Evolutionary conservation across 306 rosid genomes (phyloP).

Genomic region (Glycine soja): DNA sequence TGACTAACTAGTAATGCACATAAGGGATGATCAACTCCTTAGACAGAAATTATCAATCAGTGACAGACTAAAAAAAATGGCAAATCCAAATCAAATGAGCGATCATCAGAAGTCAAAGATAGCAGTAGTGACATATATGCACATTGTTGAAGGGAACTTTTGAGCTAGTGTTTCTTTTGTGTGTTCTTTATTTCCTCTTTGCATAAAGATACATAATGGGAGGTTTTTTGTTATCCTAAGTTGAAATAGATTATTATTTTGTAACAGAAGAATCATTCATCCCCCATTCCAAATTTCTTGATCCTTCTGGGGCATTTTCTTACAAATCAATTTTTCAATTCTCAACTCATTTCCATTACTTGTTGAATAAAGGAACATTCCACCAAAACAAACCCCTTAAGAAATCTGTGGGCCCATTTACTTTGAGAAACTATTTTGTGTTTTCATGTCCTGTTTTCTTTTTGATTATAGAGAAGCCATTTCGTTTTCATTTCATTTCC

Average conservation of each 20-base stretch:
- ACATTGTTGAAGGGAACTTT: neutral
- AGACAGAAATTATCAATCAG: neutral
- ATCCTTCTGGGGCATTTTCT: constrained; percentile 3
- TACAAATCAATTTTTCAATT: neutral
- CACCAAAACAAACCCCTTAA: neutral
- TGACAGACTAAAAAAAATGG: constrained; percentile 8
- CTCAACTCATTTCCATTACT: neutral
- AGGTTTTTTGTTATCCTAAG: neutral
- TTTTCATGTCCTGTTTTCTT: neutral
- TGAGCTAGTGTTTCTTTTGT: neutral
- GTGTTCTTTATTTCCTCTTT: neutral
- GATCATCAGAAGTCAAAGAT: neutral
- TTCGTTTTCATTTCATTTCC: neutral
- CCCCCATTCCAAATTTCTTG: neutral
- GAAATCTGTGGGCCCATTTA: neutral
- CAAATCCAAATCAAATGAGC: neutral
- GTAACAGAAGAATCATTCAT: neutral
- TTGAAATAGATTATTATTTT: neutral
- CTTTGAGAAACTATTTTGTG: neutral
- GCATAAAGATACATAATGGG: neutral
- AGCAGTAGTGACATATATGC: neutral
- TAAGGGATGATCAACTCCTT: constrained; percentile 3
- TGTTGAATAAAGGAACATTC: neutral
- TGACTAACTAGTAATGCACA: neutral
- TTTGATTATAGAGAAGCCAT: neutral